These are phyloP conservation scores for Claviceps sorghi DNA, from an alignment of 2,329 filamentous ascomycete species.

Conservation along the genomic window DNA sequence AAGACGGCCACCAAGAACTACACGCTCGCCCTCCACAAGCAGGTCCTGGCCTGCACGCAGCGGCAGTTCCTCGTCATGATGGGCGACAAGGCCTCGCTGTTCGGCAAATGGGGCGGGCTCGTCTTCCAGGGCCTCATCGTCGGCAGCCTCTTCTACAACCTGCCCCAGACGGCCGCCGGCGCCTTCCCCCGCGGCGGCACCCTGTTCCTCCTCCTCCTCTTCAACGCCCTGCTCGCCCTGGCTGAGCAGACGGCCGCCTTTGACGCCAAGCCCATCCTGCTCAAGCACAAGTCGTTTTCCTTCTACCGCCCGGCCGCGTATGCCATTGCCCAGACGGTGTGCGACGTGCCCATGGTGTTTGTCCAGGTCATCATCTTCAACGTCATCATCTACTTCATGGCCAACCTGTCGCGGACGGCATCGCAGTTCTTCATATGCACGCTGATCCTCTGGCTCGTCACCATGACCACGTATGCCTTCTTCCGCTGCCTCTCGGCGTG, in stretches of 20 bases:
- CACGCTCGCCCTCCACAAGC: slow-evolving; percentile 59
- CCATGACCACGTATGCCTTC: slow-evolving; percentile 41
- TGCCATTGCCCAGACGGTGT: slow-evolving; percentile 39
- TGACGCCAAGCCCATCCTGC: slow-evolving; percentile 45
- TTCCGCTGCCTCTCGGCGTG: slow-evolving; percentile 45
- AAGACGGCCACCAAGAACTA: slow-evolving; percentile 56
- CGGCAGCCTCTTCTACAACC: slow-evolving; percentile 63
- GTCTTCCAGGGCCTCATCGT: slow-evolving; percentile 62
- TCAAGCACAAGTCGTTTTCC: slow-evolving; percentile 57
- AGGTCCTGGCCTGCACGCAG: slow-evolving; percentile 55
- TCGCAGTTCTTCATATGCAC: slow-evolving; percentile 54
- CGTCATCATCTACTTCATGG: slow-evolving; percentile 64
- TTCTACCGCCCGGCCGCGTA: slow-evolving; percentile 49
- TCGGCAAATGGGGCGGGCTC: slow-evolving; percentile 69
- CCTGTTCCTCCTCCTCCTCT: slow-evolving; percentile 38
- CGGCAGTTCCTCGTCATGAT: slow-evolving; percentile 68
- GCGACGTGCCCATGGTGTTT: slow-evolving; percentile 48
- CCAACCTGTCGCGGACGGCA: slow-evolving; percentile 49
- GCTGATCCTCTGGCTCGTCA: slow-evolving; percentile 44
- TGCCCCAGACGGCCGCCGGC: slow-evolving; percentile 42
- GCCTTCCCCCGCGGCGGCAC: slow-evolving; percentile 43
- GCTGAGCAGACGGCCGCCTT: slow-evolving; percentile 57
- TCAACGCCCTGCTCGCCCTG: slow-evolving; percentile 52
- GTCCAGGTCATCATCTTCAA: slow-evolving; percentile 54
- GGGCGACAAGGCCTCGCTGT: slow-evolving; percentile 60